Evolutionary conservation across 2,329 filamentous ascomycete species (phyloP), one percentile per base, ranked within the genome.

Genomic region (Aspergillus thermomutatus): DNA sequence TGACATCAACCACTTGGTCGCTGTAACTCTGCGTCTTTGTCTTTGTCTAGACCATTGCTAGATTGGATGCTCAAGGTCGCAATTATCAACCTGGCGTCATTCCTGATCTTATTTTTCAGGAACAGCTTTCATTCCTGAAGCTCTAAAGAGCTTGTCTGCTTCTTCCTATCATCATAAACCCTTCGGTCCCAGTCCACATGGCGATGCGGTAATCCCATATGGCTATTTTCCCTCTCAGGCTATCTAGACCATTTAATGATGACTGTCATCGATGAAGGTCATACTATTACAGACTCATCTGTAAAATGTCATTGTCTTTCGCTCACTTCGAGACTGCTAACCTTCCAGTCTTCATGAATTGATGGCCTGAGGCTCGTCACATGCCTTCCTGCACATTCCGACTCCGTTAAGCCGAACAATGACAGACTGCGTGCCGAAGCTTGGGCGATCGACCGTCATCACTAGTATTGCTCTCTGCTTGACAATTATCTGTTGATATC

Each of bases 1-100:
- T 64, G 62, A 62, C 57, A 64, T 64, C 62, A 64, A 63, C 62
- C 53, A 58, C 53, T 55, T 34, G 37, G 27, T 37, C 47, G 23
- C 25, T 47, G 21, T 21, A 31, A 47, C 43, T 46, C 43, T 46
- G 21, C 9, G 25, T 43, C 21, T 19, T 41, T 41, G 37, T 10
- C 9, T 41, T 21, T 21, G 17, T 21, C 40, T 21, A 8, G 40
- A 10, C 19, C 10, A 43, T 43, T 21, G 3, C n/a, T 19, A 7
- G 40, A 43, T 43, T 43, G n/a, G 21, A 23, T 17, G 10, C 5
- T 46, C 23, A 26, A 17, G 23, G 19, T 21, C n/a, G 21, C n/a
- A 11, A 8, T 7, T 21, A 11, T 26, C 43, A 46, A 25, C 11
- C 43, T 26, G 23, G 43, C 21, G 11, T 26, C 43, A 46, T 46